Evolutionary conservation across 805 yeast genomes (phyloP), one percentile per base, ranked within the genome.

Genomic region (Zygotorulaspora danielsina): DNA sequence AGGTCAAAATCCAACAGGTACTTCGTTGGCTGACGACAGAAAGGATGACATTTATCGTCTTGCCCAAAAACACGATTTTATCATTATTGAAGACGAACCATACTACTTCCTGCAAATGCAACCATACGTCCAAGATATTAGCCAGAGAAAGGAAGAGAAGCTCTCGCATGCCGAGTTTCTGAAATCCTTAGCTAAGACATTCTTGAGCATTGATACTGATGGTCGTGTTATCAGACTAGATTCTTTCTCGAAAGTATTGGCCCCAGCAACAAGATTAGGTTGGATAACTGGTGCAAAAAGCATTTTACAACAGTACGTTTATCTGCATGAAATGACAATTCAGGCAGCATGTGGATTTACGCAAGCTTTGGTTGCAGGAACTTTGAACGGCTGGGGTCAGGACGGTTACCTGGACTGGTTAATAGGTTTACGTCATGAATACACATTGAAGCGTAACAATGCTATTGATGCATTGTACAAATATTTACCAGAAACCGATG

Each of bases 1-100:
- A 6, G 98, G 98, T 47, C 97, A 93, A 70, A 90, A 90, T 73
- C 98, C 98, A 48, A 89, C 97, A 13, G 98, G 98, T 26, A 80
- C 95, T 3, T 84, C 87, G 17, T 70, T 93, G 54, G 70, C 82
- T 24, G 66, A 56, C 19, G 89, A 85, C 55, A 79, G 97, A 69
- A 84, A 96, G 68, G 61, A 66, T 46, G 76, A 73, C 41, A 75
- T 93, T 50, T 89, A 88, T 66, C 73, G 75, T 45, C 59, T 90
- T 46, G 90, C 95, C 24, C 80, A 77, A 59, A 81, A 86, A 68
- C 84, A 88, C 63, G 96, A 93, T 66, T 73, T 90, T 59, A 55
- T 90, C 40, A 81, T 90, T 51, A 63, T 90, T 37, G 98, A 90
- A 69, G 98, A 90, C 64, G 98, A 93, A 67, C 98, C 98, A 39